Evolutionary conservation across 495 filamentous ascomycete species (phyloP), one percentile per base, ranked within the genome.

Genomic region (Aspergillus ellipticus): DNA sequence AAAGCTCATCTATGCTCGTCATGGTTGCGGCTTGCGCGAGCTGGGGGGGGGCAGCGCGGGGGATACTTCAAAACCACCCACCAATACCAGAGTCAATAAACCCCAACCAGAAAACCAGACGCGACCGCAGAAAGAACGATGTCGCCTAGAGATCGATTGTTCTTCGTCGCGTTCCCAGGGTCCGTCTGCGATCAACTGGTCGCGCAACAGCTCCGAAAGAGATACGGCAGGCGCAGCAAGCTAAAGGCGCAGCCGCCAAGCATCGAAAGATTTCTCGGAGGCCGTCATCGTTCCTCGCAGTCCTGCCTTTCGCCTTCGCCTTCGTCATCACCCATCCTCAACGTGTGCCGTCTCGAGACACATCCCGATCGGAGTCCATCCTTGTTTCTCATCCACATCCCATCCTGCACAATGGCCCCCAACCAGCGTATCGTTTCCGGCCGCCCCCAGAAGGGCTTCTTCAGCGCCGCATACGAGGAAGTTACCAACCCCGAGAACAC

Each of bases 1-100:
- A 95, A 31, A 95, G 75, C 56, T 90, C 88, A 66, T 93, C 87
- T 66, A 93, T 83, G 67, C 82, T 89, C 21, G 86, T 78, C 88
- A 92, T 94, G 55, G 56, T 74, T 65, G 66, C 65, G 59, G 60
- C 42, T 50, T 57, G 54, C 54, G 46, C 33, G 31, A 19, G 42
- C 26, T 26, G 42, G 2, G 22, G 6, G 3, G 13, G 11, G n/a
- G 29, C 37, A 39, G 29, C 37, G 7, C 17, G 33, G 53, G 22
- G 22, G 24, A n/a, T 17, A 13, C 4, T 48, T 35, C 15, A 28
- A 56, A 15, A 45, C 16, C 51, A 56, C 33, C 20, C 31, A 43
- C 52, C 56, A 35, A 47, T 42, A 31, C 57, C 28, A 22, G 15
- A 45, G 16, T 20, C 2, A 6, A n/a, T 11, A 37, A 51, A 51